These are phyloP conservation scores for Coriolopsis trogii DNA, from an alignment of 1,284 basidiomycete species.

Conservation along the genomic window DNA sequence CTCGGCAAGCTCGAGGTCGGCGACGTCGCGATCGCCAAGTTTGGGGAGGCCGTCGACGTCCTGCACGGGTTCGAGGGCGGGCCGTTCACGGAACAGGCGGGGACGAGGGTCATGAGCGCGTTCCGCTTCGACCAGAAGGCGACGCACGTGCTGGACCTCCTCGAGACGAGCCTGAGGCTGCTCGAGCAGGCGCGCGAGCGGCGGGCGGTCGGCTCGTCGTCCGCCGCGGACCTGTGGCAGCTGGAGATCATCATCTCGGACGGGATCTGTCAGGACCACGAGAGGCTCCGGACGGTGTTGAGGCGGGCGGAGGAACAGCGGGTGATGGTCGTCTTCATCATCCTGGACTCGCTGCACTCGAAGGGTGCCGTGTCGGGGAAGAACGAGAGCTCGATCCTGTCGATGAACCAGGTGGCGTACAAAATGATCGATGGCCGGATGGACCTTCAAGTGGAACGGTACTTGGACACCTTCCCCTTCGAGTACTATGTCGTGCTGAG, in stretches of 20 bases:
- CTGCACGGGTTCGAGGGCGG: conserved; percentile 86
- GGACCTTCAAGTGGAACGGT: conserved; percentile 89
- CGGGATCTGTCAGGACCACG: conserved; percentile 97
- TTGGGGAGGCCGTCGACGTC: conserved; percentile 88
- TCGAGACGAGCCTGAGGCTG: conserved; percentile 83
- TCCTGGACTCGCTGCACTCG: conserved; percentile 85
- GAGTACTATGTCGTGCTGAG: conserved; percentile 96
- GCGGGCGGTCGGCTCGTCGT: conserved; percentile 57
- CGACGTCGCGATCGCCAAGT: conserved; percentile 90
- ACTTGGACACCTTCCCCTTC: conserved; percentile 97
- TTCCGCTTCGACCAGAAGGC: conserved; percentile 93
- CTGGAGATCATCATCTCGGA: conserved; percentile 98
- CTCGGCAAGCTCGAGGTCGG: conserved; percentile 93
- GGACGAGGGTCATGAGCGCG: conserved; percentile 79
- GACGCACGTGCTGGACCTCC: conserved; percentile 86
- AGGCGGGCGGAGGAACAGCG: conserved; percentile 89
- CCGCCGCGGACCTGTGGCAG: conserved; percentile 93
- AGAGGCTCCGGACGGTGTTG: conserved; percentile 78
- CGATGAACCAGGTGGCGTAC: conserved; percentile 93
- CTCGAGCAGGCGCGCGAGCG: conserved; percentile 78
- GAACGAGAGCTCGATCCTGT: conserved; percentile 80
- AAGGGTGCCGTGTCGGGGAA: conserved; percentile 18
- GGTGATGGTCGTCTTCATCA: conserved; percentile 96
- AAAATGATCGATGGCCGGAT: conserved; percentile 83
- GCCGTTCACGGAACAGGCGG: conserved; percentile 78